A percentile compares a stretch with the other conserved stretches of the same genome.
Evolutionary conservation across 1,284 basidiomycete species (phyloP).

Genomic region (Leccinum fuscescens): DNA sequence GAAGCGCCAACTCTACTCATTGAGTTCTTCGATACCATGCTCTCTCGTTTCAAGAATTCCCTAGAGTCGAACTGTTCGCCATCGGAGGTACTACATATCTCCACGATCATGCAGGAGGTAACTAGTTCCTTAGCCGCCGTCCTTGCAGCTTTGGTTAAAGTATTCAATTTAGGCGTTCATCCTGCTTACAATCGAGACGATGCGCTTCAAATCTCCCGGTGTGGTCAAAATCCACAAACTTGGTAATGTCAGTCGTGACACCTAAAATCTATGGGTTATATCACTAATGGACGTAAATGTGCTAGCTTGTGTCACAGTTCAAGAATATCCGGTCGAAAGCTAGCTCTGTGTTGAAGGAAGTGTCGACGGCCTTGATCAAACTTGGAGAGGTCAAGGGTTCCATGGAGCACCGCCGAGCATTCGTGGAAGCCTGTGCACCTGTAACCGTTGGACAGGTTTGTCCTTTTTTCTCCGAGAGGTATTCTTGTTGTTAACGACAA

Average conservation of each 20-base stretch:
- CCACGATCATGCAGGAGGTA: constrained; percentile 73
- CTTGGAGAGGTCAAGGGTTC: constrained; percentile 51
- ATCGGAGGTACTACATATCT: constrained; percentile 63
- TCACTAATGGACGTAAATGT: constrained; percentile 2
- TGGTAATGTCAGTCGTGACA: constrained; percentile 48
- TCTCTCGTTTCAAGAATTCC: constrained; percentile 47
- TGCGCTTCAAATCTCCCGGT: constrained; percentile 66
- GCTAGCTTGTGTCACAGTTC: constrained; percentile 63
- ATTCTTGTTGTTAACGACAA: not conserved
- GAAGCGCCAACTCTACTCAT: constrained; percentile 56
- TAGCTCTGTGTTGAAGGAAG: constrained; percentile 49
- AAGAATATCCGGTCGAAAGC: constrained; percentile 60
- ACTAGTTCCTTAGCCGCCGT: not conserved
- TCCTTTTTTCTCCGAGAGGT: constrained; percentile 1
- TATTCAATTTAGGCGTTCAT: constrained; percentile 55
- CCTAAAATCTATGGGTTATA: not conserved
- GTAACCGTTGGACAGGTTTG: constrained; percentile 44
- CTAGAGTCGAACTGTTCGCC: constrained; percentile 37
- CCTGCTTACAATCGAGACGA: constrained; percentile 59
- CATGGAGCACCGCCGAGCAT: constrained; percentile 48
- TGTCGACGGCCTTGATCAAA: constrained; percentile 51
- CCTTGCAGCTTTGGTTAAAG: constrained; percentile 8
- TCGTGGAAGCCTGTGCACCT: constrained; percentile 51
- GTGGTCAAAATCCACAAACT: constrained; percentile 73
- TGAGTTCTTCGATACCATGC: constrained; percentile 62